These are phyloP conservation scores for Chrysanthemum seticuspe DNA, from an alignment of 129 eudicot genomes.

Conservation along the genomic window DNA sequence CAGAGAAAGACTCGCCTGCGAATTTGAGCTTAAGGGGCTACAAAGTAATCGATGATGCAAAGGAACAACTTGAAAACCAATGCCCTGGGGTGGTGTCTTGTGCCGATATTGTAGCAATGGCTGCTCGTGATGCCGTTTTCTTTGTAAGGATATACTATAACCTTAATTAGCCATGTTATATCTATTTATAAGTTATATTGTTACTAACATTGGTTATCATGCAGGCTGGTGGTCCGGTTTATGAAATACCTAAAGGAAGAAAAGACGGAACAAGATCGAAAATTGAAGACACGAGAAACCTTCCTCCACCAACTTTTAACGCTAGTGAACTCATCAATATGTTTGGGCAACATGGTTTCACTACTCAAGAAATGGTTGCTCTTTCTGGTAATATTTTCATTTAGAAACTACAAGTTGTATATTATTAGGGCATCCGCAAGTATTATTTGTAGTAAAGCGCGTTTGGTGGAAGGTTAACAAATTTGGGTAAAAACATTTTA, in stretches of 20 bases:
- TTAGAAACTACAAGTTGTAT: no score
- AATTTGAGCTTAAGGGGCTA: slow-evolving; percentile 89
- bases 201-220: not conserved
- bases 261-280: slow-evolving; percentile 91
- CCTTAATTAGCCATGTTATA: not conserved
- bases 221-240: slow-evolving; percentile 86
- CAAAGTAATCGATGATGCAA: slow-evolving; percentile 76
- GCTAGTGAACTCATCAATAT: slow-evolving; percentile 53
- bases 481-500: no score
- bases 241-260: slow-evolving; percentile 86
- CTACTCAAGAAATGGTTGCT: slow-evolving; percentile 87
- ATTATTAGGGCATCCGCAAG: no score
- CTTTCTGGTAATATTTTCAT: slow-evolving; percentile 61
- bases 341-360: slow-evolving; percentile 85
- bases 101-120: slow-evolving; percentile 96
- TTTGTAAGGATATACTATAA: slow-evolving; percentile 46
- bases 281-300: slow-evolving; percentile 76
- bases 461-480: no score
- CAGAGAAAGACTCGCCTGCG: slow-evolving; percentile 97
- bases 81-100: slow-evolving; percentile 97
- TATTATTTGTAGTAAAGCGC: no score
- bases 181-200: not conserved
- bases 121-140: slow-evolving; percentile 92
- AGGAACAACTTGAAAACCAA: slow-evolving; percentile 53
- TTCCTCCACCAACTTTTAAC: slow-evolving; percentile 76